Percentiles rank a stretch among this genome's conserved stretches.
Evolutionary conservation across 23 red algal genomes (phyloP).

Genomic region (Gracilaria domingensis): DNA sequence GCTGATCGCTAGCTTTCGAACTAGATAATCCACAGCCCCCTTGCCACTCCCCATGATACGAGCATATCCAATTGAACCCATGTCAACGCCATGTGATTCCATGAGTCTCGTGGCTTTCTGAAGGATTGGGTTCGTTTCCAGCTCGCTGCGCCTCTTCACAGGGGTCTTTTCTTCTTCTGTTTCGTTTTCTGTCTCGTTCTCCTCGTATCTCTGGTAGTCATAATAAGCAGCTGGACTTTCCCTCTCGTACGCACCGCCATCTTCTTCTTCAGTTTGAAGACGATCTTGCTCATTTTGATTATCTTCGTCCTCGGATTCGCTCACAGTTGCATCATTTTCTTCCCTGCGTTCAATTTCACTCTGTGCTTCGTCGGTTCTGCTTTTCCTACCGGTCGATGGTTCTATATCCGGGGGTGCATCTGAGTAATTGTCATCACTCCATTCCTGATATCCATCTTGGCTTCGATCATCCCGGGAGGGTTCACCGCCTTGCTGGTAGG

Average conservation of each 20-base stretch:
- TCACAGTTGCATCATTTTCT: slow-evolving; percentile 28
- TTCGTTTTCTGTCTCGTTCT: slow-evolving; percentile 22
- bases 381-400: not conserved
- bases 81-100: slow-evolving; percentile 48
- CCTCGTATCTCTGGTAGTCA: not conserved
- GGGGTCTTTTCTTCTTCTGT: not conserved
- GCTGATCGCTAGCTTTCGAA: slow-evolving; percentile 39
- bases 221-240: not conserved
- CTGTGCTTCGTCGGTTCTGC: not conserved
- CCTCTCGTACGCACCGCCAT: not conserved
- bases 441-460: not conserved
- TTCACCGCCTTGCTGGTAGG: slow-evolving; percentile 11
- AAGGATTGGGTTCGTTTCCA: slow-evolving; percentile 20
- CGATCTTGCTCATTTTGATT: slow-evolving; percentile 24
- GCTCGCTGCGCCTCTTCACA: not conserved
- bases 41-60: slow-evolving; percentile 58
- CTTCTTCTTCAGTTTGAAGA: slow-evolving; percentile 9
- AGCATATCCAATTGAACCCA: slow-evolving; percentile 69
- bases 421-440: slow-evolving; percentile 29
- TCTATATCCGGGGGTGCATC: not conserved
- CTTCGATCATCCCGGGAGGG: slow-evolving; percentile 14
- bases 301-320: slow-evolving; percentile 23
- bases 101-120: not conserved
- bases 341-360: not conserved
- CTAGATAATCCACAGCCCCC: slow-evolving; percentile 66